Base-by-base conservation (phyloP, 805 yeast species). In the Debaryomyces castellii region DNA sequence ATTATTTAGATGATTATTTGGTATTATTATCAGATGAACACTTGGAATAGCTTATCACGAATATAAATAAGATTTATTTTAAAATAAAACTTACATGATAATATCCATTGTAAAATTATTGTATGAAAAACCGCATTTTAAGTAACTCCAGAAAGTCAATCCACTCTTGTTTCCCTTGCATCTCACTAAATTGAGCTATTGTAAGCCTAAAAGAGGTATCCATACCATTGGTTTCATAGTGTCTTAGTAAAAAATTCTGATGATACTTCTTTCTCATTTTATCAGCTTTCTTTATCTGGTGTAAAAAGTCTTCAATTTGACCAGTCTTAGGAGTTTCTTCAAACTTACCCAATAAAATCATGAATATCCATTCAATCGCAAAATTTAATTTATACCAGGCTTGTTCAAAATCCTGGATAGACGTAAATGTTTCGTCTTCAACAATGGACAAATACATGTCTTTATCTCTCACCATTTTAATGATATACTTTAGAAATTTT, bases 1-100 rank as follows among this genome's bases (percentile, higher is more conserved):
- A 87, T 87, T 58, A 78, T 87, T 53, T 85, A 56, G 33, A 27
- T 16, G 18, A 16, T 3, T 14, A 30, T 30, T 8, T 14, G 20
- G 16, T 30, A 16, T 25, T 22, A n/a, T 22, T 22, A 10, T 17
- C 20, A 30, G 16, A 30, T 14, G 34, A 30, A n/a, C 34, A 7
- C 16, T 30, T 30, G 34, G 14, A 16, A 7, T 4, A 23, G 5
- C 24, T 22, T 44, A 20, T 20, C 4, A 20, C 9, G 34, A 14
- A 30, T 18, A 12, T 18, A 9, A 25, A 30, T 8, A 30, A 16
- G 18, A 14, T 14, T 14, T 30, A 30, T 10, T 30, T 14, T 11
- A 16, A 18, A 39, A 9, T n/a, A n/a, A n/a, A n/a, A n/a, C n/a
- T n/a, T n/a, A n/a, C n/a, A n/a, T n/a, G n/a, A n/a, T n/a, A n/a